Conservation (phyloP, 2,329 filamentous ascomycete species). For the Colletotrichum godetiae region DNA sequence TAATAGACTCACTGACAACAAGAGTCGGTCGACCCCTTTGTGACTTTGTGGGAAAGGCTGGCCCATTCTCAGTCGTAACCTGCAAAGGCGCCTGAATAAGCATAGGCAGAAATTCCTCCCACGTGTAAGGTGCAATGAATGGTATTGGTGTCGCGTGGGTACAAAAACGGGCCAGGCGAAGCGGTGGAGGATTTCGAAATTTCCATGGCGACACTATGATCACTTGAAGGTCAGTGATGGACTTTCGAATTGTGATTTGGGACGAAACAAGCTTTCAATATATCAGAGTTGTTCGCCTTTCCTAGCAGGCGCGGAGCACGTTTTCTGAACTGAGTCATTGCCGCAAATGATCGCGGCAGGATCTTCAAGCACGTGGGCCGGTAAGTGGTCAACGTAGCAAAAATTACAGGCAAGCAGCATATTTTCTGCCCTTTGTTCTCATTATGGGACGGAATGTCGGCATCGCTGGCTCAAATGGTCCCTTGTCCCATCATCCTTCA, state of each 20-base stretch:
- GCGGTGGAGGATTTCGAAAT: background rate
- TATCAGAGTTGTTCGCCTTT: background rate
- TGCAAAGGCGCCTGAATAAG: background rate
- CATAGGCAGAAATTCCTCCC: background rate
- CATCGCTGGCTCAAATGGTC: background rate
- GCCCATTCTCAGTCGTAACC: background rate
- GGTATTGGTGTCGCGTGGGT: background rate
- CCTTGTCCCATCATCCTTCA: no score
- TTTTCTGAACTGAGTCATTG: background rate
- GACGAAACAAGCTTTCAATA: background rate
- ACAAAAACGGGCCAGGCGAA: background rate
- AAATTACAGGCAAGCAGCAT: no score
- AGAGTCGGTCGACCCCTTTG: background rate
- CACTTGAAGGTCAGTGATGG: no score
- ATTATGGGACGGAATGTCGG: background rate
- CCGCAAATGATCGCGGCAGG: background rate
- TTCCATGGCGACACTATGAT: background rate
- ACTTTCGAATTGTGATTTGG: background rate
- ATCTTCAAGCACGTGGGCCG: conserved; percentile 1
- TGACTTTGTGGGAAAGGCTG: background rate
- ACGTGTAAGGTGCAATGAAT: background rate
- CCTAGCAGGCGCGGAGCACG: background rate
- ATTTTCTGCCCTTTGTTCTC: background rate
- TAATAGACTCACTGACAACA: background rate
- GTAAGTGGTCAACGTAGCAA: background rate